These are phyloP conservation scores for Penicillium fuscoglaucum DNA, from an alignment of 2,329 filamentous ascomycete species.

Conservation along the genomic window DNA sequence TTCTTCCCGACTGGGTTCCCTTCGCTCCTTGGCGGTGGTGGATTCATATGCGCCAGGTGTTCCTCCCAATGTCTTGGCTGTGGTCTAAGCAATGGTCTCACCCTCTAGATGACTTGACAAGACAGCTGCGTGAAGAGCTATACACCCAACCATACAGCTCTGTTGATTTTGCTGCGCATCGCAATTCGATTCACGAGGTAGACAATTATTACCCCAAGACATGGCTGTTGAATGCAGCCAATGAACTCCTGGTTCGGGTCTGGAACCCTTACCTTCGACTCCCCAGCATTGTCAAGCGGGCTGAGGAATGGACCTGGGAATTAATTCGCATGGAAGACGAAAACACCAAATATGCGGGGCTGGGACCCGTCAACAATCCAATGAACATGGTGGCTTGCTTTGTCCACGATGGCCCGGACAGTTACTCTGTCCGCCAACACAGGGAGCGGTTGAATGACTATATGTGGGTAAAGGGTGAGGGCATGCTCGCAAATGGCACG, in stretches of 20 bases:
- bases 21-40: slow-evolving; percentile 93
- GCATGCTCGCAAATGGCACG: slow-evolving; percentile 92
- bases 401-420: slow-evolving; percentile 76
- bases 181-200: slow-evolving; percentile 74
- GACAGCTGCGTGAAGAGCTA: slow-evolving; percentile 73
- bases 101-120: slow-evolving; percentile 72
- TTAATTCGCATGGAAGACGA: slow-evolving; percentile 87
- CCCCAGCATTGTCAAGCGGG: slow-evolving; percentile 64
- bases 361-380: slow-evolving; percentile 85
- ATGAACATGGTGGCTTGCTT: slow-evolving; percentile 91
- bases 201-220: slow-evolving; percentile 96
- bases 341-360: slow-evolving; percentile 82
- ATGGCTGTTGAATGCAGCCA: slow-evolving; percentile 74
- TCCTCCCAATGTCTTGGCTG: slow-evolving; percentile 84
- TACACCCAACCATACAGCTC: slow-evolving; percentile 75
- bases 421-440: slow-evolving; percentile 70
- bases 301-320: slow-evolving; percentile 78
- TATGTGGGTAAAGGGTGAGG: slow-evolving; percentile 87
- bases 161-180: slow-evolving; percentile 74
- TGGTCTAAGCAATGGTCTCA: slow-evolving; percentile 81
- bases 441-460: slow-evolving; percentile 80
- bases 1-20: slow-evolving; percentile 86
- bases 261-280: slow-evolving; percentile 78
- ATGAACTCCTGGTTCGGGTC: slow-evolving; percentile 75
- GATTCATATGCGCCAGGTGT: slow-evolving; percentile 98